A percentile compares a stretch with the other conserved stretches of the same genome.
These are phyloP conservation scores for Phytophthora multivora DNA, from an alignment of 352 stramenopile genomes.

Conservation along the genomic window DNA sequence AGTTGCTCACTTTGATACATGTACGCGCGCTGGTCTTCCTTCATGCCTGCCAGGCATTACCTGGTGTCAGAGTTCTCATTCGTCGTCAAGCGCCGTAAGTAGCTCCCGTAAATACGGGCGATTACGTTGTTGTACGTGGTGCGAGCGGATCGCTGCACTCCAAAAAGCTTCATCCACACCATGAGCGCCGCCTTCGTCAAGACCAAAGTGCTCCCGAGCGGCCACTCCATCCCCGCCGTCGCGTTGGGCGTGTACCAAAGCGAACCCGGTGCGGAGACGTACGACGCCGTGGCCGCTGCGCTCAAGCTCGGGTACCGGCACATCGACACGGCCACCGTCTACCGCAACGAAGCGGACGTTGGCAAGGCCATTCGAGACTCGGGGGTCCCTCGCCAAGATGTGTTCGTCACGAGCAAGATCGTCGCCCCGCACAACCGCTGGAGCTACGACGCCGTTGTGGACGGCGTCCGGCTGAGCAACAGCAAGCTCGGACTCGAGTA, in stretches of 20 bases:
- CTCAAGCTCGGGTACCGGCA: slow-evolving; percentile 87
- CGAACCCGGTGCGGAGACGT: slow-evolving; percentile 51
- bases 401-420: slow-evolving; percentile 90
- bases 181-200: slow-evolving; percentile 29
- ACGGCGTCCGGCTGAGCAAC: slow-evolving; percentile 54
- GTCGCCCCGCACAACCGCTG: slow-evolving; percentile 31
- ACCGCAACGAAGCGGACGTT: slow-evolving; percentile 89
- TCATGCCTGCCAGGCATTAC: too few species aligned
- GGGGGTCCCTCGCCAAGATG: slow-evolving; percentile 68
- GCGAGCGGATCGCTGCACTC: not conserved
- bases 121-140: not conserved
- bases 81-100: not conserved
- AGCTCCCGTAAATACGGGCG: not conserved
- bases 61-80: too few species aligned
- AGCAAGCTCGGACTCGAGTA: slow-evolving; percentile 69
- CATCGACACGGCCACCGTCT: slow-evolving; percentile 89
- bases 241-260: slow-evolving; percentile 67
- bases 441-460: slow-evolving; percentile 74
- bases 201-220: slow-evolving; percentile 47
- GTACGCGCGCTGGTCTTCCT: too few species aligned
- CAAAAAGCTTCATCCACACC: not conserved
- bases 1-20: too few species aligned
- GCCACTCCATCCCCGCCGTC: slow-evolving; percentile 47
- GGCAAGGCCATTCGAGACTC: slow-evolving; percentile 75
- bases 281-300: slow-evolving; percentile 55